Conservation (phyloP, 139 green algal species). For the Coccomyxa sp. region DNA sequence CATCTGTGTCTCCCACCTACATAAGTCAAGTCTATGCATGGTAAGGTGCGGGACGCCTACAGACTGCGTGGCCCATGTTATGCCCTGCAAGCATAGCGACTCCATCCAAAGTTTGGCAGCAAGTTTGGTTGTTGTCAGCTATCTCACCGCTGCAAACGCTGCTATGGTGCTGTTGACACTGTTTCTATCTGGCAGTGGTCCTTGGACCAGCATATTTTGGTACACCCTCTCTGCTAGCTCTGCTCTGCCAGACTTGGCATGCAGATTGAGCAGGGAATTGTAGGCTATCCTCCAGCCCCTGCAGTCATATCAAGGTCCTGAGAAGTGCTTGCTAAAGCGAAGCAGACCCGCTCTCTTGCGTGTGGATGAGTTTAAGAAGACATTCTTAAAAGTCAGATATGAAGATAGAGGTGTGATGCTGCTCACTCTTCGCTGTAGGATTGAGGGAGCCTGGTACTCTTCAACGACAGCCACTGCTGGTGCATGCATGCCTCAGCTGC, state of each 20-base stretch:
- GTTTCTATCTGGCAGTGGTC: conserved; percentile 44
- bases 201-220: conserved; percentile 34
- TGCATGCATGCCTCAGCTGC: conserved; percentile 21
- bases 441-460: not conserved
- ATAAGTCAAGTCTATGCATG: not conserved
- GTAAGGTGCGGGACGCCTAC: not conserved
- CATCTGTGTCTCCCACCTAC: conserved; percentile 16
- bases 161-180: conserved; percentile 47
- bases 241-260: conserved; percentile 18
- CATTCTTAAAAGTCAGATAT: not conserved
- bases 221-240: conserved; percentile 28
- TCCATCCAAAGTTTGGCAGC: not conserved
- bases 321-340: not conserved
- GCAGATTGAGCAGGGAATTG: conserved; percentile 48
- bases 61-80: not conserved
- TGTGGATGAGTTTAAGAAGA: not conserved
- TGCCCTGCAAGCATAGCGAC: not conserved
- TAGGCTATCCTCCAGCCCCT: conserved; percentile 36
- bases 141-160: conserved; percentile 13
- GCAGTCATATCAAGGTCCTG: not conserved
- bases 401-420: not conserved
- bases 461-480: conserved; percentile 16
- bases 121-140: not conserved
- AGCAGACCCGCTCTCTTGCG: no score
- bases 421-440: not conserved